Evolutionary conservation across 306 rosid genomes (phyloP).

Genomic region (Inga leiocalycina): DNA sequence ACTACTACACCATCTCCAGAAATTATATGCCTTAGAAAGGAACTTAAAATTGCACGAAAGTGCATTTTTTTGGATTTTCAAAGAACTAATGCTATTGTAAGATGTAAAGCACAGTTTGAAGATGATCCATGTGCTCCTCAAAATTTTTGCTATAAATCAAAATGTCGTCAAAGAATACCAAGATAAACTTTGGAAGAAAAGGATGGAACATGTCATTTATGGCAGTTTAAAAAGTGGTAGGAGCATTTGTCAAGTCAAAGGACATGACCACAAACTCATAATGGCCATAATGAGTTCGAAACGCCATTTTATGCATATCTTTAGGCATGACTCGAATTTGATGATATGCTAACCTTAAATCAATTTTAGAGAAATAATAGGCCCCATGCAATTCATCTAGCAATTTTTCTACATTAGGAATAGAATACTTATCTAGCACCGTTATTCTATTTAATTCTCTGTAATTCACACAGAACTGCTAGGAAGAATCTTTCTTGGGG

Average conservation of each 20-base stretch:
- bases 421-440: too few relatives aligned
- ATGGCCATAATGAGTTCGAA: background rate
- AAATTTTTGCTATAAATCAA: too few relatives aligned
- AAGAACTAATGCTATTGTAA: background rate
- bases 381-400: background rate
- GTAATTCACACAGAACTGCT: too few relatives aligned
- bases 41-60: too few relatives aligned
- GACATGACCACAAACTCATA: background rate
- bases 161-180: background rate
- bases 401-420: too few relatives aligned
- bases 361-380: background rate
- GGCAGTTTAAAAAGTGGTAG: background rate
- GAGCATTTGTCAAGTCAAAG: background rate
- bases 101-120: background rate
- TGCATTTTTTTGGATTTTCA: too few relatives aligned
- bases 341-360: background rate
- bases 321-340: background rate
- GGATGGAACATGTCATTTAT: background rate
- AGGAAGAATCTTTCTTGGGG: too few relatives aligned
- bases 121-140: too few relatives aligned
- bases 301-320: too few relatives aligned
- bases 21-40: background rate
- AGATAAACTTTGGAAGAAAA: too few relatives aligned
- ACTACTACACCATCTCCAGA: too few relatives aligned
- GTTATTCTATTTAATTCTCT: too few relatives aligned